Evolutionary conservation across 805 yeast genomes (phyloP).

Genomic region (Candida piceae): DNA sequence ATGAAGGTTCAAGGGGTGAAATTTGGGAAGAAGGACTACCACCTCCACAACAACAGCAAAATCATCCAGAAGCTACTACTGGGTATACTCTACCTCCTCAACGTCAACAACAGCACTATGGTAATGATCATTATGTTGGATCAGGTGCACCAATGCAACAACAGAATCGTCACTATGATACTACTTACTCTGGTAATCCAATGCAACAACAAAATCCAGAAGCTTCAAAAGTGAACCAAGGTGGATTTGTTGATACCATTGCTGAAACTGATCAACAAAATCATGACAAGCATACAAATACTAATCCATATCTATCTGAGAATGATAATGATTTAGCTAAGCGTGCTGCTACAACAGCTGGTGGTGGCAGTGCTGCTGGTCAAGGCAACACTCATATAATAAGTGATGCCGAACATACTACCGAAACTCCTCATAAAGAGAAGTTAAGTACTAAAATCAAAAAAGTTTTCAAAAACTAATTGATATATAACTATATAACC

Average conservation of each 20-base stretch:
- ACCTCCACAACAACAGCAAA: neutral
- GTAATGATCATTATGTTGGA: neutral
- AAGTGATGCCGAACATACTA: slow-evolving; percentile 4
- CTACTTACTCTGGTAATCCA: neutral
- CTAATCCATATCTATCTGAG: slow-evolving; percentile 11
- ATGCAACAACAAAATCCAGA: neutral
- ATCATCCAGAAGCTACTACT: neutral
- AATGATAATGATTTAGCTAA: slow-evolving; percentile 16
- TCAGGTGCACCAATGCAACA: neutral
- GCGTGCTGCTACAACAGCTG: slow-evolving; percentile 15
- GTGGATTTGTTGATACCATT: neutral
- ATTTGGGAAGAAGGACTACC: neutral
- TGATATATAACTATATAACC: neutral
- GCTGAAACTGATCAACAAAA: slow-evolving; percentile 1
- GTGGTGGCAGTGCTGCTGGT: slow-evolving; percentile 1
- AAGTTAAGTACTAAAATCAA: slow-evolving; percentile 14
- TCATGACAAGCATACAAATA: slow-evolving; percentile 1
- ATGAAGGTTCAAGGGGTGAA: neutral
- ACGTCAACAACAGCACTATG: neutral
- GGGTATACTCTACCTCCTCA: neutral
- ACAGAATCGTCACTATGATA: neutral
- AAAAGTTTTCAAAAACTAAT: slow-evolving; percentile 9
- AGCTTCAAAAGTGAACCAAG: neutral
- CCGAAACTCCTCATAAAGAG: slow-evolving; percentile 8
- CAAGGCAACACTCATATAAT: slow-evolving; percentile 4